Evolutionary conservation across 2,329 filamentous ascomycete species (phyloP).

Genomic region (Fusarium brachygibbosum): DNA sequence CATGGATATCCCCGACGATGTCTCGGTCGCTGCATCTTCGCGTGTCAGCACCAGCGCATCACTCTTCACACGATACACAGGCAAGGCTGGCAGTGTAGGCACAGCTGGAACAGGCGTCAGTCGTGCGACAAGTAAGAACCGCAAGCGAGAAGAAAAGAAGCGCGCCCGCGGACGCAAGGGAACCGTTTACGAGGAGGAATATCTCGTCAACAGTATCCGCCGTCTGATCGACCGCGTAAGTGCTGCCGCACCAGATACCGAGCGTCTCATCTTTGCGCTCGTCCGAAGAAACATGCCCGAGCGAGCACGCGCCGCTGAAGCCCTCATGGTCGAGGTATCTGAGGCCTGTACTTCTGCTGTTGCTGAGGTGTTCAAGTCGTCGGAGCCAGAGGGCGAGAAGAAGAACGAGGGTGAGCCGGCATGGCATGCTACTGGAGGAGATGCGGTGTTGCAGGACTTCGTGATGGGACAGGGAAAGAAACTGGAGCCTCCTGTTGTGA

Average conservation of each 20-base stretch:
- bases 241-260: slow-evolving; percentile 77
- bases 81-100: slow-evolving; percentile 72
- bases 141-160: slow-evolving; percentile 92
- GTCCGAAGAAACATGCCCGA: slow-evolving; percentile 88
- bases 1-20: slow-evolving; percentile 86
- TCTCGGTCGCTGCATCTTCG: slow-evolving; percentile 87
- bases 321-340: slow-evolving; percentile 79
- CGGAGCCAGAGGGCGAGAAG: slow-evolving; percentile 33
- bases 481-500: slow-evolving; percentile 64
- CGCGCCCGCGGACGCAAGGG: slow-evolving; percentile 94
- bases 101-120: slow-evolving; percentile 81
- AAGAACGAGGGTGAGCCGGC: slow-evolving; percentile 40
- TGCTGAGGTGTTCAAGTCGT: slow-evolving; percentile 73
- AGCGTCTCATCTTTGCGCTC: slow-evolving; percentile 80
- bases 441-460: slow-evolving; percentile 66
- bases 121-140: slow-evolving; percentile 87
- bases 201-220: slow-evolving; percentile 88
- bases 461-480: slow-evolving; percentile 61
- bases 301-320: slow-evolving; percentile 82
- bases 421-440: slow-evolving; percentile 61
- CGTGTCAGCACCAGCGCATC: slow-evolving; percentile 85
- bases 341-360: slow-evolving; percentile 76
- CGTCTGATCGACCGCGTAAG: slow-evolving; percentile 88
- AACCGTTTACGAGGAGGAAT: slow-evolving; percentile 98
- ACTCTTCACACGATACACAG: slow-evolving; percentile 93